Base-by-base conservation (phyloP, 148 eudicot species). In the Linanthus parryae region DNA sequence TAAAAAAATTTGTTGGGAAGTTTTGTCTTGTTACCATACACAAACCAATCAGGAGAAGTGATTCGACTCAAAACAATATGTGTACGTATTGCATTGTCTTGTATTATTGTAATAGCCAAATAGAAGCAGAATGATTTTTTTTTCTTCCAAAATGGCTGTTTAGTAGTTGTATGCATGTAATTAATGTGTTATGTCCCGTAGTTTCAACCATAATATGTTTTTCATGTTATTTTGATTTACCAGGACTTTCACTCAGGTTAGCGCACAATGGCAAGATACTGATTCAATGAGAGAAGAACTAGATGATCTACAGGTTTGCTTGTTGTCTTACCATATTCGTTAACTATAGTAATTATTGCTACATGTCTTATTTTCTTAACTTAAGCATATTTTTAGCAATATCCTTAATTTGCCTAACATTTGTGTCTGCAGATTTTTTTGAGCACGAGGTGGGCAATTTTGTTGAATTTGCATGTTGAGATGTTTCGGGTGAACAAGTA, bases 401-500 rank as follows among this genome's bases (percentile, higher is more conserved):
- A 29, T n/a, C n/a, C n/a, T n/a, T n/a, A n/a, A n/a, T n/a, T n/a
- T n/a, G n/a, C n/a, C n/a, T n/a, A n/a, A n/a, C n/a, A n/a, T n/a
- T n/a, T n/a, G n/a, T n/a, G n/a, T 58, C 61, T 67, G 66, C 85
- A 92, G 99, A 92, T 92, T 57, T 92, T 92, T 72, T 70, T 92
- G 74, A 92, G 96, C 73, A 81, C 94, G 19, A 84, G 98, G 73
- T 92, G 99, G 99, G 96, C 96, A 29, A 87, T 92, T 62, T 76
- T 92, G 59, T 71, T 92, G 76, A 92, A 92, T 76, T 74, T 88
- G 79, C 99, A 92, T 34, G 94, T 88, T 65, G 99, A 92, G 74
- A 92, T 92, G 99, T 92, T 92, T 65, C 84, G 99, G 49, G 99
- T 87, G 67, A 92, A 92, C 73, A 92, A 84, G 99, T 92, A 92